Percentiles rank a stretch among this genome's conserved stretches.
Conservation (phyloP, 2,329 filamentous ascomycete genomes). For the Aureobasidium pullulans region DNA sequence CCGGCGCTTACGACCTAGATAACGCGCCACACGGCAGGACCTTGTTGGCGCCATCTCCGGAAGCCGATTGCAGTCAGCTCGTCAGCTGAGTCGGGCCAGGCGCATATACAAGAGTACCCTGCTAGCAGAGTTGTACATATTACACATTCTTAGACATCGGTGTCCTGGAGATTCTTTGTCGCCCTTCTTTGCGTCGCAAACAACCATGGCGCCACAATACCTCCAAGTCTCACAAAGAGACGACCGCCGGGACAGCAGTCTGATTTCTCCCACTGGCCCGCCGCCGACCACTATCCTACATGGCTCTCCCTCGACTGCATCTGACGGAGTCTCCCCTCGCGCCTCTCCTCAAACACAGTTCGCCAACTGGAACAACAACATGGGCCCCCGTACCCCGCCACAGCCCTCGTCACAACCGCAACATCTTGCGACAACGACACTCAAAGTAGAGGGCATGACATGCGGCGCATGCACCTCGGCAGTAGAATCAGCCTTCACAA, state of each 20-base stretch:
- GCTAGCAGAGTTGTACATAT: neutral
- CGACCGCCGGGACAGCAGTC: neutral
- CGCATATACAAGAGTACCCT: neutral
- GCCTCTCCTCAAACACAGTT: constrained; percentile 10
- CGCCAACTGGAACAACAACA: constrained; percentile 10
- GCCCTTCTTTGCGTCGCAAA: neutral
- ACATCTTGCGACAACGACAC: constrained; percentile 79
- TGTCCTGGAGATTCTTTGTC: constrained; percentile 5
- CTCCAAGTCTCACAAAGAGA: constrained; percentile 12
- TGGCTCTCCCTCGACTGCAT: constrained; percentile 6
- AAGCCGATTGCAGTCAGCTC: neutral
- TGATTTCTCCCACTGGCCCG: constrained; percentile 1
- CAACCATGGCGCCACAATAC: constrained; percentile 1
- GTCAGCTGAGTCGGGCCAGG: neutral
- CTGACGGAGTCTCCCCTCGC: neutral
- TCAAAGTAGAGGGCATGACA: constrained; percentile 78
- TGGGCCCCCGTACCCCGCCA: neutral
- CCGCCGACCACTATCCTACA: neutral
- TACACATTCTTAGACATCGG: neutral
- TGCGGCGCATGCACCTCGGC: constrained; percentile 93
- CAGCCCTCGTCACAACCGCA: constrained; percentile 12
- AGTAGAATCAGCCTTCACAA: constrained; percentile 81
- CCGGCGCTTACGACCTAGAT: neutral
- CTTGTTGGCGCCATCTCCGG: neutral
- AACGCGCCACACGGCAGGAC: constrained; percentile 7